phyloP scores from a whole-genome alignment of 1,284 basidiomycete species.

The Inonotus hispidus region DNA sequence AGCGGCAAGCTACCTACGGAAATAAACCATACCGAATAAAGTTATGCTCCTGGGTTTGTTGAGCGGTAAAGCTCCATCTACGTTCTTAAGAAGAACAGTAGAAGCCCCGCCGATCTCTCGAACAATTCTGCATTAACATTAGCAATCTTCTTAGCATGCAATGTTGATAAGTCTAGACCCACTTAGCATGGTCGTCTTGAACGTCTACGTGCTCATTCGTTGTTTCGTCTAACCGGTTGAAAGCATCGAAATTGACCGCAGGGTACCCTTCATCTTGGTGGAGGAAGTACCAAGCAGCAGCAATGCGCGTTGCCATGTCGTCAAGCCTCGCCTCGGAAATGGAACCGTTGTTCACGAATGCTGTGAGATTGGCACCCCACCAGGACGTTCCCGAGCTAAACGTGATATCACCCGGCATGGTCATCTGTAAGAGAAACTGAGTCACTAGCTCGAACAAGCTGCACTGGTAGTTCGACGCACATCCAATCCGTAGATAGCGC shows the following conservation, averaged over 20 bases:
- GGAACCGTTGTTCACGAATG: slow-evolving; percentile 62
- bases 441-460: neutral
- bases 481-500: slow-evolving; percentile 63
- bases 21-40: slow-evolving; percentile 40
- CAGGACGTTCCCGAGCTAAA: slow-evolving; percentile 47
- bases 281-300: slow-evolving; percentile 56
- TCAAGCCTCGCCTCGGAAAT: slow-evolving; percentile 60
- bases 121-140: slow-evolving; percentile 38
- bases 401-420: slow-evolving; percentile 30
- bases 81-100: slow-evolving; percentile 81
- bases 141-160: neutral
- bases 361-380: slow-evolving; percentile 59
- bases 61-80: slow-evolving; percentile 59
- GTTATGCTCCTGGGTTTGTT: slow-evolving; percentile 52
- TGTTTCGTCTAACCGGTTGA: slow-evolving; percentile 42
- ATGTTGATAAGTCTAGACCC: neutral
- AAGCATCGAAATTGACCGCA: slow-evolving; percentile 54
- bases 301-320: slow-evolving; percentile 63
- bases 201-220: slow-evolving; percentile 71
- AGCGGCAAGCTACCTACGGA: slow-evolving; percentile 20
- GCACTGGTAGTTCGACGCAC: slow-evolving; percentile 30
- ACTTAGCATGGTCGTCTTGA: slow-evolving; percentile 63
- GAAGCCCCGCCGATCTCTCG: slow-evolving; percentile 72
- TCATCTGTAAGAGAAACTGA: slow-evolving; percentile 40
- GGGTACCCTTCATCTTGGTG: slow-evolving; percentile 65